Percentiles rank a stretch among this genome's conserved stretches.
phyloP scores from a whole-genome alignment of 1,284 basidiomycete genomes.

The Marasmius sp. region DNA sequence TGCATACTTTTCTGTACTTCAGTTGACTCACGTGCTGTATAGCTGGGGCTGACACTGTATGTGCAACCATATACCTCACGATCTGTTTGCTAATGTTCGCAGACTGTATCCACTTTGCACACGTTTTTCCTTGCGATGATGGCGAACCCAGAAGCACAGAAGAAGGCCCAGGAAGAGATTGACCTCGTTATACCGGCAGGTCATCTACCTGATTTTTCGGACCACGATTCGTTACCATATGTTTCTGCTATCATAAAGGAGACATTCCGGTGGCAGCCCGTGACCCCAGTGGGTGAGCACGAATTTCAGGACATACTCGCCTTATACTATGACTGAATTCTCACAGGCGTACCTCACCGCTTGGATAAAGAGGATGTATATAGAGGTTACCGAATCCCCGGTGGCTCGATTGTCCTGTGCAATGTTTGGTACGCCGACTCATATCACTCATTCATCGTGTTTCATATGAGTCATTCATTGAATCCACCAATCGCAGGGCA shows the following conservation, averaged over 20 bases:
- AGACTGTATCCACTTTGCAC: conserved; percentile 12
- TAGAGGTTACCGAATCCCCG: conserved; percentile 25
- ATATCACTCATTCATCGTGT: background rate
- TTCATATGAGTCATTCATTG: background rate
- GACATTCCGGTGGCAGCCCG: background rate
- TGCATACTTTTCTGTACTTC: background rate
- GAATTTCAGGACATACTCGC: background rate
- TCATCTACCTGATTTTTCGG: conserved; percentile 6
- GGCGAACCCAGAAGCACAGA: conserved; percentile 10
- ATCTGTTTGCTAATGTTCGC: background rate
- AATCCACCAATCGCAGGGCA: background rate
- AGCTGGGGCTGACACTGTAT: conserved; percentile 1
- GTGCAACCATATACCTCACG: background rate
- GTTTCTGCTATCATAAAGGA: background rate
- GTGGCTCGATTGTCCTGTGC: conserved; percentile 9
- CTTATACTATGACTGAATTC: background rate
- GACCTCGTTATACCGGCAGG: conserved; percentile 9
- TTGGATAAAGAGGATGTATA: conserved; percentile 24
- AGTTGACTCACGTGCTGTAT: background rate
- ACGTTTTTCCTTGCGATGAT: conserved; percentile 15
- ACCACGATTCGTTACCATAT: conserved; percentile 2
- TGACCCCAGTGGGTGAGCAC: background rate
- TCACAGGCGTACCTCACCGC: conserved; percentile 19
- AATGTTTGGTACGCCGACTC: background rate
- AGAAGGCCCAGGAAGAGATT: conserved; percentile 7